Conservation (phyloP, 225 moss, liverwort and hornwort species). For the Anthoceros angustus region DNA sequence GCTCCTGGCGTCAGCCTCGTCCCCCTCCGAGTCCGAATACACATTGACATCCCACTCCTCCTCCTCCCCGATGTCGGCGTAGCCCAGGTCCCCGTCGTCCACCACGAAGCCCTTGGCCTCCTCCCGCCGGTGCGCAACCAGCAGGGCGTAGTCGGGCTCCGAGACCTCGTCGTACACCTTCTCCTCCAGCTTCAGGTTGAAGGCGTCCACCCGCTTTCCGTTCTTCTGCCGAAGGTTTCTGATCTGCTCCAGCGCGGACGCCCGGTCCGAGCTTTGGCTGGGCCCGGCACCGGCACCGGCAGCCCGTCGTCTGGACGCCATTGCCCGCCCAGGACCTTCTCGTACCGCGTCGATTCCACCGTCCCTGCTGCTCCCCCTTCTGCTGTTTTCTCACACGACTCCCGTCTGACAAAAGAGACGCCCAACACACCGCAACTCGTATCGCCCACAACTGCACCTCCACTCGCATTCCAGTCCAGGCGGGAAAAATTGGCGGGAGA, state of each 20-base stretch:
- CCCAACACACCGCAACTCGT: no score
- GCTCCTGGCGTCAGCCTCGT: conserved; percentile 17
- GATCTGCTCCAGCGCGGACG: conserved; percentile 71
- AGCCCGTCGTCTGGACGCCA: conserved; percentile 3
- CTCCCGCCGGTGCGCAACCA: conserved; percentile 61
- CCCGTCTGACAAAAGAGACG: no score
- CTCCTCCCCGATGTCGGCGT: conserved; percentile 61
- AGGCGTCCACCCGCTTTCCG: conserved; percentile 69
- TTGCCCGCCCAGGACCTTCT: background rate
- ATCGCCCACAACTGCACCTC: no score
- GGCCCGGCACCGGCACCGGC: background rate
- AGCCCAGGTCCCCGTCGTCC: conserved; percentile 87
- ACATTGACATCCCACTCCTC: conserved; percentile 75
- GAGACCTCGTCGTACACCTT: conserved; percentile 73
- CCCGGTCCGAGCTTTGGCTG: conserved; percentile 20
- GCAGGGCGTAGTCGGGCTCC: conserved; percentile 75
- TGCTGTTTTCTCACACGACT: no score
- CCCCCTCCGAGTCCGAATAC: conserved; percentile 40
- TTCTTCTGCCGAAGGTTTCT: conserved; percentile 55
- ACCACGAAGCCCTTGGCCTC: conserved; percentile 85
- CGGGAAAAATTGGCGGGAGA: conserved; percentile 3
- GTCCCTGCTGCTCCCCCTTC: no score
- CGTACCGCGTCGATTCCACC: no score
- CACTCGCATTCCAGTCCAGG: background rate
- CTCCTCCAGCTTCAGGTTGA: conserved; percentile 69